Evolutionary conservation across 2,329 filamentous ascomycete genomes (phyloP).

Genomic region (Penicillium sp.): DNA sequence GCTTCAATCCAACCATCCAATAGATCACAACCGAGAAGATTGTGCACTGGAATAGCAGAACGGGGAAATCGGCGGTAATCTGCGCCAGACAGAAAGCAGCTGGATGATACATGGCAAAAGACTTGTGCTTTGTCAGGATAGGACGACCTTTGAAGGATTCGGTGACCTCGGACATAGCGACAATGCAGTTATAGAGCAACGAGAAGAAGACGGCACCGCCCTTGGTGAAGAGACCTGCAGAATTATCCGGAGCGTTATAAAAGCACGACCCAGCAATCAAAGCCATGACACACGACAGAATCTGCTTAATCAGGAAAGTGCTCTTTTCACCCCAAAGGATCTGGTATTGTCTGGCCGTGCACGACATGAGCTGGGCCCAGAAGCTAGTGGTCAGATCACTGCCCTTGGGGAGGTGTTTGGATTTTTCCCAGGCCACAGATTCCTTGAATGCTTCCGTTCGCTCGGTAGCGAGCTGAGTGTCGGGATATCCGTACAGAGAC

Average conservation of each 20-base stretch:
- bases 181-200: conserved; percentile 63
- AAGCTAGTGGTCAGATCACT: conserved; percentile 63
- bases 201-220: conserved; percentile 67
- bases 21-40: conserved; percentile 63
- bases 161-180: conserved; percentile 69
- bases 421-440: conserved; percentile 58
- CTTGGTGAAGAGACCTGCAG: conserved; percentile 65
- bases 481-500: conserved; percentile 61
- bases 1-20: conserved; percentile 64
- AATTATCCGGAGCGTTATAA: conserved; percentile 63
- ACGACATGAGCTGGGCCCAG: conserved; percentile 58
- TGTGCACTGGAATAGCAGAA: conserved; percentile 63
- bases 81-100: conserved; percentile 49
- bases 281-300: conserved; percentile 60
- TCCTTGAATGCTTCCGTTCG: conserved; percentile 59
- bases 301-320: conserved; percentile 66
- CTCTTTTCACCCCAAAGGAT: conserved; percentile 68
- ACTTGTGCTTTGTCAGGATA: conserved; percentile 62
- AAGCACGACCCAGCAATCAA: conserved; percentile 69
- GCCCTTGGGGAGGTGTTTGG: conserved; percentile 55
- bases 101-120: conserved; percentile 62
- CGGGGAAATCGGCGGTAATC: conserved; percentile 55
- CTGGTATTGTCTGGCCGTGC: conserved; percentile 64
- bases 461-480: conserved; percentile 52
- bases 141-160: conserved; percentile 65